Evolutionary conservation across 1,284 basidiomycete genomes (phyloP), one percentile per base, ranked within the genome.

Genomic region (Sporisorium scitamineum): DNA sequence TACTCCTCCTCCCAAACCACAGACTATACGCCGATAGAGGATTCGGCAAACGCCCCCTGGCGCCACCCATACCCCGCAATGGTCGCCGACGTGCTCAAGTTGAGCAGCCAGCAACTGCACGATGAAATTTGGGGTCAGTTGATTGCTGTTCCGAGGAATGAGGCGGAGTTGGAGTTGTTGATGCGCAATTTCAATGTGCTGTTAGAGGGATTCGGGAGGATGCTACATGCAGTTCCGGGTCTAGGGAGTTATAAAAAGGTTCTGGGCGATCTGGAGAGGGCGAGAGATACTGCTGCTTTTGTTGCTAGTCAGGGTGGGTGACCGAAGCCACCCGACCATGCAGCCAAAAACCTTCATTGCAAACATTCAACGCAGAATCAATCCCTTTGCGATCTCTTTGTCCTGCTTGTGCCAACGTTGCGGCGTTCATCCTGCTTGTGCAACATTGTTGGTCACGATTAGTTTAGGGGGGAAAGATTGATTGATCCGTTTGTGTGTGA

Each of bases 71-170:
- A 77, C 44, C 75, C 75, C 5, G 61, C 68, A 3, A 70, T 77
- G 61, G 66, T 70, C 3, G 75, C 75, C 3, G 75, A 77, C 26
- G 57, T 58, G 4, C 34, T 77, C 20, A 70, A 70, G 39, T 37
- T 77, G 1, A 60, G 56, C 39, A 22, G 26, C 1, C 70, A 73
- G 18, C 66, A 73, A 32, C 41, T 77, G 14, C 66, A 77, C 57
- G 75, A 77, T 32, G 70, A 70, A 20, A 69, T 77, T 7, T 77
- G 75, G 75, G 70, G 74, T 22, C 63, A 70, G 37, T 34, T 77
- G 1, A 73, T 77, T 10, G 61, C 61, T 0, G 63, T 73, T 0
- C 75, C 75, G 2, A 39, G 70, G 5, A 61, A 77, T 24, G 67
- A 74, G 13, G 47, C 5, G 1, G 75, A 73, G 22, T 18, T 74